These are phyloP conservation scores for Boletus sp. DNA, from an alignment of 768 basidiomycete species.

Conservation along the genomic window DNA sequence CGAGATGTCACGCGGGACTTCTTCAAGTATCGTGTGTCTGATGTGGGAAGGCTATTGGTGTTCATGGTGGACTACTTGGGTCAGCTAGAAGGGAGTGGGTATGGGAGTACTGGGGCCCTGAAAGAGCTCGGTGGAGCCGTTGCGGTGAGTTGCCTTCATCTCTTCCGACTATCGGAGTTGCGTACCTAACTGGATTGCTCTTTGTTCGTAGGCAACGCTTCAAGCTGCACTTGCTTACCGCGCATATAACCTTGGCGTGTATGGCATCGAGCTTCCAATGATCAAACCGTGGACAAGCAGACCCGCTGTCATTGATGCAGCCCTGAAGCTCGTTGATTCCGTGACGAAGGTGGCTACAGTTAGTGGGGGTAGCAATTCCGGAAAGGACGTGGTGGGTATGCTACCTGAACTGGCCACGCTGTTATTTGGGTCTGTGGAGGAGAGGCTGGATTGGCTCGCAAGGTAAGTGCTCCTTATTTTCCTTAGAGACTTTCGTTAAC, in stretches of 20 bases:
- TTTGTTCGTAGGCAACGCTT: conserved; percentile 54
- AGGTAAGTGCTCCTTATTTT: conserved; percentile 38
- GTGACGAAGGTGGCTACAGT: conserved; percentile 39
- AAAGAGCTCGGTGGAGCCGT: conserved; percentile 46
- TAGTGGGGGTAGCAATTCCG: conserved; percentile 4
- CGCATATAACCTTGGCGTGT: conserved; percentile 64
- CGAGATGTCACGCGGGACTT: conserved; percentile 81
- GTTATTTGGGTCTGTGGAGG: conserved; percentile 64
- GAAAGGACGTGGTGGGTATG: conserved; percentile 46
- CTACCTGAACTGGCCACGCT: conserved; percentile 62
- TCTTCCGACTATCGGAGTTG: not conserved
- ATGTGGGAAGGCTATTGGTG: conserved; percentile 66
- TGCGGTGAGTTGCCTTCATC: conserved; percentile 46
- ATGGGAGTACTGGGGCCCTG: conserved; percentile 20
- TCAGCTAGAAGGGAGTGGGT: conserved; percentile 24
- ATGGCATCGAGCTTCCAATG: conserved; percentile 72
- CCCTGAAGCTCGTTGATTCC: conserved; percentile 68
- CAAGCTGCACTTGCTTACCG: conserved; percentile 75
- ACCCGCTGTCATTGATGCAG: conserved; percentile 59
- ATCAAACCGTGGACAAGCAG: conserved; percentile 83
- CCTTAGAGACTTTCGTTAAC: not conserved
- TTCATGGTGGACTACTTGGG: conserved; percentile 43
- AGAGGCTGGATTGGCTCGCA: conserved; percentile 65
- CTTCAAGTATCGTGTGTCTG: conserved; percentile 65
- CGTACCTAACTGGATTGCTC: not conserved